Conservation (phyloP, 352 stramenopile species). For the Phytophthora lateralis region DNA sequence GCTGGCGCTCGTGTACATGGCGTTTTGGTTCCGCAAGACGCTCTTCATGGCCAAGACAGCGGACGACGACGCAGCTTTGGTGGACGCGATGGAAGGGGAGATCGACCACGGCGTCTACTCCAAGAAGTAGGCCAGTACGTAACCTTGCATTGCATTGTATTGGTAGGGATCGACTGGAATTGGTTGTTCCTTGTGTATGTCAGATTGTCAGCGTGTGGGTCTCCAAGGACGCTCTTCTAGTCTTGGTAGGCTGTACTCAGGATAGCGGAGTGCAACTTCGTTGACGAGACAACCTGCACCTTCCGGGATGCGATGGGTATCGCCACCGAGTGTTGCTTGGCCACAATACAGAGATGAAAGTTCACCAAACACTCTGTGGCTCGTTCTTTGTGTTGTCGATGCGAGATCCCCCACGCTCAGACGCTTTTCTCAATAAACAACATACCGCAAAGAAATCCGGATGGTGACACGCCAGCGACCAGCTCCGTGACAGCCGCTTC, state of each 20-base stretch:
- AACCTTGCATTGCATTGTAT: background rate
- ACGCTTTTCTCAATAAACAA: slow-evolving; percentile 59
- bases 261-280: no score
- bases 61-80: slow-evolving; percentile 2
- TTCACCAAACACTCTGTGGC: background rate
- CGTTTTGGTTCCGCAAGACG: slow-evolving; percentile 13
- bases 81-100: slow-evolving; percentile 11
- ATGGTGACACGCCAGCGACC: slow-evolving; percentile 46
- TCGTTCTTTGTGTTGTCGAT: background rate
- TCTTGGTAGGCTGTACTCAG: no score
- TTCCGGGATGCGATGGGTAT: no score
- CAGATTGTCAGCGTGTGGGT: no score
- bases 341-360: background rate
- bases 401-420: slow-evolving; percentile 12
- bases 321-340: no score
- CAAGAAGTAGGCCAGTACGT: slow-evolving; percentile 13
- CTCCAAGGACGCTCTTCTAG: no score
- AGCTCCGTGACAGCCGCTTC: slow-evolving; percentile 50
- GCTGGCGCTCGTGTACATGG: slow-evolving; percentile 54
- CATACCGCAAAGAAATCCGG: slow-evolving; percentile 58
- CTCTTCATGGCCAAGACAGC: slow-evolving; percentile 1
- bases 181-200: no score
- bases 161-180: background rate
- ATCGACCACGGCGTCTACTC: slow-evolving; percentile 1
- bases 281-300: no score